Base-by-base conservation (phyloP, 108 stramenopile genomes). In the Pelagomonas calceolata region DNA sequence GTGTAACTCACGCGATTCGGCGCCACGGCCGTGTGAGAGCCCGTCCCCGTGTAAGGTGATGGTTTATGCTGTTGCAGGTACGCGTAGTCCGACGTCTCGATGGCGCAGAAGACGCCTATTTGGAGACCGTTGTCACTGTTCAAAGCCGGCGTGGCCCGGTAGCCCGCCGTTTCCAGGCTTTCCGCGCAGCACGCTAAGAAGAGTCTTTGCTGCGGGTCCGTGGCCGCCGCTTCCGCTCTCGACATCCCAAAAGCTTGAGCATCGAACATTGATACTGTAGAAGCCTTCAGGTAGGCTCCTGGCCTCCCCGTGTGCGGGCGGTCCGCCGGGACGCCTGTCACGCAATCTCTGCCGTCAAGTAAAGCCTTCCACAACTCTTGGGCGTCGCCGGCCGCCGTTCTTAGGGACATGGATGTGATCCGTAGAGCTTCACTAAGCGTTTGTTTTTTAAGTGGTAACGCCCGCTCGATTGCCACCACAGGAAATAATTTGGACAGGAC, bases 1-100 rank as follows among this genome's bases (percentile, higher is more conserved):
- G 36, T 12, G 43, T 76, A 76, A 21, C 70, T 71, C 26, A 76
- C 34, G 34, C 75, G 71, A 30, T 72, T 72, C 31, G 71, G 51
- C 21, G 7, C 51, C 21, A 60, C 51, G 51, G 21, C 18, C 21
- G 21, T 26, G 51, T 60, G 51, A 17, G 21, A 60, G 51, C 51
- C 51, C 51, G 51, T 60, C 21, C 51, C 51, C 21, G 21, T 26
- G 51, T 60, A 60, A 17, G 51, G 21, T 17, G 18, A 17, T 26
- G 51, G 1, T 17, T 17, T 26, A 26, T 26, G 51, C 51, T 60
- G 51, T 17, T 60, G 51, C 7, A 60, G 26, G 51, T 26, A 60
- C 21, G 51, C 51, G 51, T 60, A 60, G 51, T 60, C 51, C 7
- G 7, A 9, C 51, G 51, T 60, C 51, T 60, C 51, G 51, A 60